phyloP scores from a whole-genome alignment of 805 yeast genomes.

The Saccharomycopsis sp. region DNA sequence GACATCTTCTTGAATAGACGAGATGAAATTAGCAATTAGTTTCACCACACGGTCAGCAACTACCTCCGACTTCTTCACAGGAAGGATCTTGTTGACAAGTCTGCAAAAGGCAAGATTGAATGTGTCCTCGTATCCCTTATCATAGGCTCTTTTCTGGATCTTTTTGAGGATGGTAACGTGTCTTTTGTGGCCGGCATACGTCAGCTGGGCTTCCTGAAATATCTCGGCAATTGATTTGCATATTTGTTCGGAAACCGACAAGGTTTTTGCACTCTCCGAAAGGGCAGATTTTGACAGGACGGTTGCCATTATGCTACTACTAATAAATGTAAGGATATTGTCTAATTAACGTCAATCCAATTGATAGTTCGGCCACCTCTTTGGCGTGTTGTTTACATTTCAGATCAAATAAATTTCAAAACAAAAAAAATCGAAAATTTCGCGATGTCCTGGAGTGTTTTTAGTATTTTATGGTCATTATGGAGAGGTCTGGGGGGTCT shows the following conservation, averaged over 20 bases:
- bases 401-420: no score
- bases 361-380: no score
- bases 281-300: background rate
- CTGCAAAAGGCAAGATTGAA: constrained; percentile 58
- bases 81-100: constrained; percentile 57
- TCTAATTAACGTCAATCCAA: no score
- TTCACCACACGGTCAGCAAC: constrained; percentile 74
- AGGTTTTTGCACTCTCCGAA: background rate
- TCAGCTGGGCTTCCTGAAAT: constrained; percentile 73
- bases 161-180: constrained; percentile 57
- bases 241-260: constrained; percentile 33
- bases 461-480: no score
- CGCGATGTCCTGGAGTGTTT: no score
- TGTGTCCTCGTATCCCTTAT: constrained; percentile 45
- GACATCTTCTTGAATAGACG: constrained; percentile 30
- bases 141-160: constrained; percentile 49
- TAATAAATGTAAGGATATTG: no score
- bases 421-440: no score
- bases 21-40: constrained; percentile 53
- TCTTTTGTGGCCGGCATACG: constrained; percentile 72
- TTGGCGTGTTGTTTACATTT: no score
- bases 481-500: no score
- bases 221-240: constrained; percentile 51
- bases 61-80: constrained; percentile 60
- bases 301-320: no score